phyloP scores from a whole-genome alignment of 352 stramenopile species.

The Phytopythium aichiense region DNA sequence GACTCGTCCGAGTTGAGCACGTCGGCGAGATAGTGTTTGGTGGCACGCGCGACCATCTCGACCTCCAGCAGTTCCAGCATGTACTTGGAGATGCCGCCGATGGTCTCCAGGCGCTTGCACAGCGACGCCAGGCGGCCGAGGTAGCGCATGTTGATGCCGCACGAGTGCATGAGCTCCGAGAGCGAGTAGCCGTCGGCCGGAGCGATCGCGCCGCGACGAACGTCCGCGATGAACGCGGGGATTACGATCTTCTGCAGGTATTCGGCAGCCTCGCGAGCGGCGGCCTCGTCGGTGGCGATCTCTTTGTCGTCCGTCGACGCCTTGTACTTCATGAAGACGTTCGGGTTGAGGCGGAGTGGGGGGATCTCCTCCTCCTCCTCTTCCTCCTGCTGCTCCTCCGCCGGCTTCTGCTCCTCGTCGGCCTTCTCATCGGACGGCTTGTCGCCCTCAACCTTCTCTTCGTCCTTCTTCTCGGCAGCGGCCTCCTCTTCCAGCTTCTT shows the following conservation, averaged over 20 bases:
- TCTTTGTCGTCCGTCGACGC: constrained; percentile 68
- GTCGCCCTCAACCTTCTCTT: constrained; percentile 19
- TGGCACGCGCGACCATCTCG: constrained; percentile 93
- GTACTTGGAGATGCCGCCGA: constrained; percentile 88
- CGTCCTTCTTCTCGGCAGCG: constrained; percentile 16
- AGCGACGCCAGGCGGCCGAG: constrained; percentile 90
- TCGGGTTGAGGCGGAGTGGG: constrained; percentile 75
- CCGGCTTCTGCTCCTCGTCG: constrained; percentile 3
- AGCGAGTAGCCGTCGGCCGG: constrained; percentile 89
- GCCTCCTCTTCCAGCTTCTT: constrained; percentile 28
- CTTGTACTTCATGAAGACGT: constrained; percentile 89
- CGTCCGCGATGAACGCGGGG: constrained; percentile 76
- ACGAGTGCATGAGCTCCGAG: constrained; percentile 93
- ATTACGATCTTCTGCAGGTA: constrained; percentile 87
- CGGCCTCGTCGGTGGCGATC: constrained; percentile 59
- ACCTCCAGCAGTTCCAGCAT: constrained; percentile 94
- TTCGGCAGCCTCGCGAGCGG: constrained; percentile 67
- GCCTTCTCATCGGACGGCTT: constrained; percentile 9
- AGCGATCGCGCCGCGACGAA: constrained; percentile 77
- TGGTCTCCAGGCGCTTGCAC: constrained; percentile 83
- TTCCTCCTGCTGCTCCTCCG: constrained; percentile 39
- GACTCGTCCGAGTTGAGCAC: constrained; percentile 60
- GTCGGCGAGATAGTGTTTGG: constrained; percentile 85
- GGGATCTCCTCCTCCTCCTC: constrained; percentile 46
- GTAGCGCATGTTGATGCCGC: constrained; percentile 97